These are phyloP conservation scores for Lepidium africanum DNA, from an alignment of 345 rosid genomes.

Conservation along the genomic window DNA sequence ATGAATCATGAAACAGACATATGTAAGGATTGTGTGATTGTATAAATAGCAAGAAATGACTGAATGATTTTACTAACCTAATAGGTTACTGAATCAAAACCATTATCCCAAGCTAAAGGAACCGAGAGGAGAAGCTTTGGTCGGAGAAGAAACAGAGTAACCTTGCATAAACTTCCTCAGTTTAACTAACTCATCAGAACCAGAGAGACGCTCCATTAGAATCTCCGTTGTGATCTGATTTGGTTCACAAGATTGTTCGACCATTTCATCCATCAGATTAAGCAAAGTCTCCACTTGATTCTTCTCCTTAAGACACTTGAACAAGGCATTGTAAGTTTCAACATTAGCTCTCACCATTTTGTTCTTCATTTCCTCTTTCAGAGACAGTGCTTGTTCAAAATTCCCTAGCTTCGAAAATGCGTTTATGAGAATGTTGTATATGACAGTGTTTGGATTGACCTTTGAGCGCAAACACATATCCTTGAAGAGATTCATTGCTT, in stretches of 20 bases:
- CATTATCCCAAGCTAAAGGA: conserved; percentile 2
- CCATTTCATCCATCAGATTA: conserved; percentile 62
- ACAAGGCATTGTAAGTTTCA: conserved; percentile 56
- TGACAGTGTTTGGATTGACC: conserved; percentile 52
- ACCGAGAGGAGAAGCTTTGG: not conserved
- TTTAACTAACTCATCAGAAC: conserved; percentile 45
- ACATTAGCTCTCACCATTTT: conserved; percentile 56
- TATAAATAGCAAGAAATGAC: not conserved
- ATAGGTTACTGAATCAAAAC: not conserved
- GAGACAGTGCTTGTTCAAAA: conserved; percentile 34
- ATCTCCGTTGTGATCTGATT: conserved; percentile 64
- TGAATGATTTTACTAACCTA: not conserved
- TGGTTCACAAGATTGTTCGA: conserved; percentile 51
- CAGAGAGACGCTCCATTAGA: conserved; percentile 64
- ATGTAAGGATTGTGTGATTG: not conserved
- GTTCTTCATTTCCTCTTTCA: conserved; percentile 62
- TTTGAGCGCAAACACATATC: conserved; percentile 39
- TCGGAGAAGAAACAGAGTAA: conserved; percentile 29
- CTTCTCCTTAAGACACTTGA: conserved; percentile 53
- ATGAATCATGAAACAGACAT: not conserved
- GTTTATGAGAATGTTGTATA: conserved; percentile 66
- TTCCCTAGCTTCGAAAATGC: conserved; percentile 40
- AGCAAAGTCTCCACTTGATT: conserved; percentile 42
- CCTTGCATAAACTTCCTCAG: conserved; percentile 46
- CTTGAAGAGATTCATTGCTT: conserved; percentile 60